Conservation (phyloP, 2,329 filamentous ascomycete genomes). For the Colletotrichum lentis region DNA sequence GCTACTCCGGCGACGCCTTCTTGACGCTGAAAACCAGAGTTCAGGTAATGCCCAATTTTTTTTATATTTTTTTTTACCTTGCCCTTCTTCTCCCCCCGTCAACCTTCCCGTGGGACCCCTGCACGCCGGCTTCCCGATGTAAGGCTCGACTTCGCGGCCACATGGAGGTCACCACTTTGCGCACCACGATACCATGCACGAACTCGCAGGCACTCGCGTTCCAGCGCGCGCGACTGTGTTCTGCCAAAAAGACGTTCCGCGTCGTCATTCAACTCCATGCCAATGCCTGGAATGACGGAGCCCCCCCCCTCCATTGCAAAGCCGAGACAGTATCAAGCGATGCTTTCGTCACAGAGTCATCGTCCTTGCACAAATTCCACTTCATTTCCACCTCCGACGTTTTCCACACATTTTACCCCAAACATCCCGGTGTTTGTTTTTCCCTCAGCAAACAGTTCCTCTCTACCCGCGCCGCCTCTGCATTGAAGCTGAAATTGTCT, state of each 20-base stretch:
- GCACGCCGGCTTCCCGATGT: constrained; percentile 13
- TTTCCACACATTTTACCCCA: not conserved
- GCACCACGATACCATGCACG: constrained; percentile 5
- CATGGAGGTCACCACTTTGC: constrained; percentile 14
- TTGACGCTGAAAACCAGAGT: constrained; percentile 94
- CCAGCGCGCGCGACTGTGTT: not conserved
- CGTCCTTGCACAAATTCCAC: constrained; percentile 7
- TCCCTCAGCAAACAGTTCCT: constrained; percentile 28
- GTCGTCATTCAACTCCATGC: constrained; percentile 12
- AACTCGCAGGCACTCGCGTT: constrained; percentile 11
- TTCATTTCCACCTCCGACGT: not conserved
- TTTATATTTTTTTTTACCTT: not conserved
- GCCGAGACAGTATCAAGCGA: constrained; percentile 26
- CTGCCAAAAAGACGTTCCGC: not conserved
- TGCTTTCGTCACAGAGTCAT: constrained; percentile 5
- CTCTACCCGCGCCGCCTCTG: constrained; percentile 38
- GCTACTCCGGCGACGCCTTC: constrained; percentile 93
- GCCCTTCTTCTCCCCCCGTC: constrained; percentile 23
- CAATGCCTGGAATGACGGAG: constrained; percentile 27
- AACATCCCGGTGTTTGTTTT: constrained; percentile 34
- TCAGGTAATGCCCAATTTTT: constrained; percentile 65
- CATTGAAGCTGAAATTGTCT: constrained; percentile 49
- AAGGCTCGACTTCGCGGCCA: constrained; percentile 17
- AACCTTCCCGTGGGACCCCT: constrained; percentile 4
- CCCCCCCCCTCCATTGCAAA: not conserved